Conservation (phyloP, 768 basidiomycete species). For the Lepiota venenata region DNA sequence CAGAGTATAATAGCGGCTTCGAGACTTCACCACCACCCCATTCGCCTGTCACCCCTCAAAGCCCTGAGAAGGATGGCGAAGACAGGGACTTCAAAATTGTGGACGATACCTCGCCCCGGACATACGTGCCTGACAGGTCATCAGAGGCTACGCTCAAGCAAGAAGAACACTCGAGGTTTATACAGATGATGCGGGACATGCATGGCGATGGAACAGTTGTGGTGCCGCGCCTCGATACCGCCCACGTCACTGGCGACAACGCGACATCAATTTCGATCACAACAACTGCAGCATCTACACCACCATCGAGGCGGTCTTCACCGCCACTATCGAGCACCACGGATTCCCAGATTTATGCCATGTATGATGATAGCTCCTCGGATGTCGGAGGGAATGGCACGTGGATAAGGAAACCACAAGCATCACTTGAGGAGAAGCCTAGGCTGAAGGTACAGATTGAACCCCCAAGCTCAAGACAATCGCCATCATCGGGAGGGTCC, state of each 20-base stretch:
- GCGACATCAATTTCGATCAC: slow-evolving; percentile 6
- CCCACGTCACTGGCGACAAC: not conserved
- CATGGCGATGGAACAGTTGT: slow-evolving; percentile 24
- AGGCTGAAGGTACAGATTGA: slow-evolving; percentile 12
- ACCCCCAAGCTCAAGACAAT: not conserved
- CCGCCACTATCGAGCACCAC: slow-evolving; percentile 5
- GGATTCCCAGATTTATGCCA: slow-evolving; percentile 5
- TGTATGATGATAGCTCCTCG: slow-evolving; percentile 11
- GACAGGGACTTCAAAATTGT: slow-evolving; percentile 12
- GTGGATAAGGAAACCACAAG: slow-evolving; percentile 5
- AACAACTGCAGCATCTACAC: slow-evolving; percentile 5
- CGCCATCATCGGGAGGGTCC: slow-evolving; percentile 4
- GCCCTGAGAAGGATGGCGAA: slow-evolving; percentile 26
- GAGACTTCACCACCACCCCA: slow-evolving; percentile 55
- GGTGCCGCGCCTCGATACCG: slow-evolving; percentile 5
- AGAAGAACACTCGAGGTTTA: slow-evolving; percentile 26
- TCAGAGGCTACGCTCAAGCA: slow-evolving; percentile 28
- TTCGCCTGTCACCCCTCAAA: slow-evolving; percentile 56
- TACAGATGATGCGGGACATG: slow-evolving; percentile 17
- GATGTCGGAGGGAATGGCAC: slow-evolving; percentile 10
- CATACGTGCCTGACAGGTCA: slow-evolving; percentile 14
- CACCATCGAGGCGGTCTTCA: slow-evolving; percentile 4
- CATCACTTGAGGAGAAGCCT: slow-evolving; percentile 4
- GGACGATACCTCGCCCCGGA: slow-evolving; percentile 19
- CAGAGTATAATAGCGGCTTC: slow-evolving; percentile 33